Evolutionary conservation across 208 protist species (phyloP).

Genomic region (Leishmania mexicana): DNA sequence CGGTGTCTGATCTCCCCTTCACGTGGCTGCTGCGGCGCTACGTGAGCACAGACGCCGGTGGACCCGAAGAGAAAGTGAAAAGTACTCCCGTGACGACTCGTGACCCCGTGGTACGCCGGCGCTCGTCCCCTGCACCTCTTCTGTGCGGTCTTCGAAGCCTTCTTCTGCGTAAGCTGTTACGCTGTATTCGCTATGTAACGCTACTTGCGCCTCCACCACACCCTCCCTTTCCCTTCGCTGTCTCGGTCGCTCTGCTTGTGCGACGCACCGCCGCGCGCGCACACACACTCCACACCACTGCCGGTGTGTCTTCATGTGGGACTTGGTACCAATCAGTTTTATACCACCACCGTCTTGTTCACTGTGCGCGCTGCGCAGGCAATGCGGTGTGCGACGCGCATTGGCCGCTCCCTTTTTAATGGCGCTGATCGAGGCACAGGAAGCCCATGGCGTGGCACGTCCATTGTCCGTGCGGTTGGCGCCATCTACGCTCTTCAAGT

Average conservation of each 20-base stretch:
- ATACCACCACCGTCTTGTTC: not conserved
- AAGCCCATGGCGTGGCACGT: not conserved
- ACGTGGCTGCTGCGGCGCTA: not conserved
- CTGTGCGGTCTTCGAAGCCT: too few species aligned
- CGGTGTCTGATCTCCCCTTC: not conserved
- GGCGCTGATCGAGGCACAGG: not conserved
- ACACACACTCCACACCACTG: not conserved
- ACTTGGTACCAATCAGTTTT: not conserved
- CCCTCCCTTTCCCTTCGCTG: not conserved
- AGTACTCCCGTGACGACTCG: not conserved
- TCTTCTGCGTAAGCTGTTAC: too few species aligned
- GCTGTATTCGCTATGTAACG: not conserved
- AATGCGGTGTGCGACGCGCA: slow-evolving; percentile 5
- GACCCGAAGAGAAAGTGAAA: not conserved
- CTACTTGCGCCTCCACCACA: not conserved
- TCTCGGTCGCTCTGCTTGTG: not conserved
- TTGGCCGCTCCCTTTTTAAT: not conserved
- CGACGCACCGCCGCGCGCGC: not conserved
- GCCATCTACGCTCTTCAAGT: not conserved
- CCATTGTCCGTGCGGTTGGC: slow-evolving; percentile 1
- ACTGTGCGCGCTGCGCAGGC: not conserved
- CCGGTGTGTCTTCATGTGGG: not conserved
- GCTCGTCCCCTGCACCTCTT: not conserved
- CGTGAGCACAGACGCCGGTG: not conserved
- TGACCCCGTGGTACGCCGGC: not conserved